Evolutionary conservation across 495 filamentous ascomycete species (phyloP).

Genomic region (Melanomma pulvis-pyrius): DNA sequence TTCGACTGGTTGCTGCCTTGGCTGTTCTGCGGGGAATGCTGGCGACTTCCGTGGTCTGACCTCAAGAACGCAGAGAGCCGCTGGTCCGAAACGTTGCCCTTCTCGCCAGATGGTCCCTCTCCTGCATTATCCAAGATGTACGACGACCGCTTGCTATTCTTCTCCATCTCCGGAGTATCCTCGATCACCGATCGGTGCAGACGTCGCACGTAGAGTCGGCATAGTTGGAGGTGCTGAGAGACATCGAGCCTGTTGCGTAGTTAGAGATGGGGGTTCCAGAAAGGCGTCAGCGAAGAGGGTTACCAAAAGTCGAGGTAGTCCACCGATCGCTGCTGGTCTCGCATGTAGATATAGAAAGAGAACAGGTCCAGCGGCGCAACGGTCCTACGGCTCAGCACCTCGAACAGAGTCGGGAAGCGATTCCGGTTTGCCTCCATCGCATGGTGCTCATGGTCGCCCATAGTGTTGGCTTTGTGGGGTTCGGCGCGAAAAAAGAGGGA

Average conservation of each 20-base stretch:
- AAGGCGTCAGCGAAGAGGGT: neutral
- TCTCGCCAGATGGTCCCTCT: slow-evolving; percentile 54
- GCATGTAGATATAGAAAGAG: slow-evolving; percentile 99
- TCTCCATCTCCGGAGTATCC: slow-evolving; percentile 88
- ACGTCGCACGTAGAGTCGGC: slow-evolving; percentile 95
- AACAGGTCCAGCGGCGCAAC: slow-evolving; percentile 93
- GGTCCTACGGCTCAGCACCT: slow-evolving; percentile 89
- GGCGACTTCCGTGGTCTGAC: slow-evolving; percentile 63
- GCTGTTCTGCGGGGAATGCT: slow-evolving; percentile 73
- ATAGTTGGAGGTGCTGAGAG: slow-evolving; percentile 96
- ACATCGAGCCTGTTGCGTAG: slow-evolving; percentile 87
- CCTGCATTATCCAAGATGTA: slow-evolving; percentile 64
- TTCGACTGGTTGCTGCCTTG: slow-evolving; percentile 44
- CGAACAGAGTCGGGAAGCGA: slow-evolving; percentile 88
- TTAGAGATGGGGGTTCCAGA: slow-evolving; percentile 7
- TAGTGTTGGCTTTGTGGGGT: neutral
- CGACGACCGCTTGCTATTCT: slow-evolving; percentile 82
- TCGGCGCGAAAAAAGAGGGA: neutral
- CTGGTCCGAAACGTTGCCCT: slow-evolving; percentile 71
- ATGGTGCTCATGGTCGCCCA: neutral
- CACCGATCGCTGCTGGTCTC: slow-evolving; percentile 94
- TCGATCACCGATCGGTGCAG: slow-evolving; percentile 90
- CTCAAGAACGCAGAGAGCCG: slow-evolving; percentile 88
- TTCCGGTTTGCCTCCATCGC: slow-evolving; percentile 57
- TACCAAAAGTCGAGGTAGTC: slow-evolving; percentile 99